phyloP scores from a whole-genome alignment of 2,329 filamentous ascomycete genomes.

The Trichoderma brevicompactum region DNA sequence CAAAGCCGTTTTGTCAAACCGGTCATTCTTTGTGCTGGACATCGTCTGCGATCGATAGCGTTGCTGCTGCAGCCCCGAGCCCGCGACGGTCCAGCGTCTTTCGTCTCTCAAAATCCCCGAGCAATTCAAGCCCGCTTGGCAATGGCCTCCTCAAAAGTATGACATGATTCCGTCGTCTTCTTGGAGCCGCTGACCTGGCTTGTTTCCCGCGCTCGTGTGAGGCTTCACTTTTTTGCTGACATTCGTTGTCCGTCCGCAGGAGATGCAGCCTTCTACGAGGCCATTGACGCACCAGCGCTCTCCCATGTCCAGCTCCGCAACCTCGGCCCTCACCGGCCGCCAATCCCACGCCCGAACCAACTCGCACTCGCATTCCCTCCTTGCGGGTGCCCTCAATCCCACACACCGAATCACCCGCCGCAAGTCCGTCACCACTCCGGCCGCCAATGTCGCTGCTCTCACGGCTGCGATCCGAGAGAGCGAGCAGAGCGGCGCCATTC shows the following conservation, averaged over 20 bases:
- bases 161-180: slow-evolving; percentile 35
- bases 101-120: slow-evolving; percentile 41
- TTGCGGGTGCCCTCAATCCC: slow-evolving; percentile 75
- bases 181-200: slow-evolving; percentile 36
- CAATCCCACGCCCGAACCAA: slow-evolving; percentile 73
- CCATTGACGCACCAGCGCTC: slow-evolving; percentile 68
- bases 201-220: slow-evolving; percentile 39
- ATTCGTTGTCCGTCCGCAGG: slow-evolving; percentile 48
- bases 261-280: slow-evolving; percentile 68
- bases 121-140: slow-evolving; percentile 46
- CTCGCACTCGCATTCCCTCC: slow-evolving; percentile 81
- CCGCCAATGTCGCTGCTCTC: slow-evolving; percentile 73
- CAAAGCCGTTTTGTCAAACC: slow-evolving; percentile 3
- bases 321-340: slow-evolving; percentile 63
- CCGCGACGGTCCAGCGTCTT: slow-evolving; percentile 41
- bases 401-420: slow-evolving; percentile 87
- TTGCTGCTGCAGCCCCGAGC: slow-evolving; percentile 34
- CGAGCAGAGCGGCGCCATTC: slow-evolving; percentile 59
- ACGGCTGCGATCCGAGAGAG: slow-evolving; percentile 74
- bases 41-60: slow-evolving; percentile 16
- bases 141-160: slow-evolving; percentile 69
- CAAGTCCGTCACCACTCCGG: slow-evolving; percentile 85
- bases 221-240: slow-evolving; percentile 42
- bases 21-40: slow-evolving; percentile 9
- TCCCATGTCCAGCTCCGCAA: slow-evolving; percentile 60